Percentiles rank a stretch among this genome's conserved stretches.
phyloP scores from a whole-genome alignment of 441 rosid species.

The Gossypium davidsonii region DNA sequence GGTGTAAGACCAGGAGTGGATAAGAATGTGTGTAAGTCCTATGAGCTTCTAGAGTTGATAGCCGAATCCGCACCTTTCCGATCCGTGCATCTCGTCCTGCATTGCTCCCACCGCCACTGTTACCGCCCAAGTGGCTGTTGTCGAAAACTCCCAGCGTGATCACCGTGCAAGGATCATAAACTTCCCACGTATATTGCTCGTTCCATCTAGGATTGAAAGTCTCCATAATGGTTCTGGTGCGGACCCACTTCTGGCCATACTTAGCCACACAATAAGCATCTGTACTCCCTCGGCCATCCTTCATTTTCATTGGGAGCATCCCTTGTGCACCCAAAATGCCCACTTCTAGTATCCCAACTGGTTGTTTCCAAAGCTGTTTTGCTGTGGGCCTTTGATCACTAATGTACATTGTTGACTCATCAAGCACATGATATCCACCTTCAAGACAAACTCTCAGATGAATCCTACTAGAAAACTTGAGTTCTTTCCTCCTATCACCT shows the following conservation, averaged over 20 bases:
- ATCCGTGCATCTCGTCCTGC: conserved; percentile 43
- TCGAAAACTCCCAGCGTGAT: conserved; percentile 54
- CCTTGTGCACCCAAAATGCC: conserved; percentile 56
- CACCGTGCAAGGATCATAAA: conserved; percentile 63
- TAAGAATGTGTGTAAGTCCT: conserved; percentile 51
- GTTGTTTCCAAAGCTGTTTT: conserved; percentile 60
- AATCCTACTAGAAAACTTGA: conserved; percentile 53
- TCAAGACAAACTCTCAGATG: conserved; percentile 58
- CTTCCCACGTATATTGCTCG: conserved; percentile 71
- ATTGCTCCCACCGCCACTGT: background rate
- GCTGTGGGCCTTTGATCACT: conserved; percentile 65
- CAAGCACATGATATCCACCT: conserved; percentile 69
- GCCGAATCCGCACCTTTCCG: conserved; percentile 55
- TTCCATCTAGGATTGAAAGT: conserved; percentile 50
- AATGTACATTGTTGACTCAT: conserved; percentile 59
- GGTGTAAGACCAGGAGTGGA: conserved; percentile 53
- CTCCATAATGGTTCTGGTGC: conserved; percentile 51
- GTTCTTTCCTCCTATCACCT: conserved; percentile 69
- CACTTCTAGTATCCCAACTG: conserved; percentile 50
- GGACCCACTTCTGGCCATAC: conserved; percentile 66
- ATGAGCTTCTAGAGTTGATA: conserved; percentile 55
- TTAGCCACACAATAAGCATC: conserved; percentile 59
- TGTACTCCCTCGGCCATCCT: conserved; percentile 48
- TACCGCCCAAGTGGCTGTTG: conserved; percentile 41
- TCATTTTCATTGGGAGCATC: conserved; percentile 62